Base-by-base conservation (phyloP, 306 rosid genomes). In the Prinsepia uniflora region DNA sequence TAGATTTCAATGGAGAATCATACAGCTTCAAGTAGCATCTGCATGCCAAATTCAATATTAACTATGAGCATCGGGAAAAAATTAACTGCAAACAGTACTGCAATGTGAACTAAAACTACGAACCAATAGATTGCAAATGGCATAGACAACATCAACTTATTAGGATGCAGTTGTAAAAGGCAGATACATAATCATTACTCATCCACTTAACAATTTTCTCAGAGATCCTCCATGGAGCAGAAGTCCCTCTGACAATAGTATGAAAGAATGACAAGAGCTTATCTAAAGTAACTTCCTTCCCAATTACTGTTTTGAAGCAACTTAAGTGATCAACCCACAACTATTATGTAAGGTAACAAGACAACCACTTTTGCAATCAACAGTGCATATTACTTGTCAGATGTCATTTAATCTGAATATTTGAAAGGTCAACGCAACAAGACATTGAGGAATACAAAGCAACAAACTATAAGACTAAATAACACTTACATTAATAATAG, bases 11-110 rank as follows among this genome's bases (percentile, higher is more conserved):
- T 73, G 99, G 99, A 76, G 91, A 83, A 74, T 94, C 99, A 84
- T 87, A 74, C 82, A 94, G 73, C 85, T 85, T 91, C 76, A 94
- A 81, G 76, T 94, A 94, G 86, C 96, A 89, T 80, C 99, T 94
- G 88, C 82, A 86, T 8, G 64, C 49, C 70, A 82, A 42, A 76
- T 48, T 3, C 47, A 11, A 58, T 57, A 64, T 10, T 20, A 48
- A 75, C 14, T 34, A 43, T 39, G 42, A 62, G 49, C 12, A 20
- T 19, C 19, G 55, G 56, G 58, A 19, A 61, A 63, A 41, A 74
- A 68, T 22, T 22, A 58, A 60, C 47, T 47, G 18, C 57, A 71
- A 17, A 49, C 8, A 15, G 6, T 11, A 46, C 42, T 40, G 10
- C 52, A 63, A 20, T 24, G 24, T 19, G 36, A 65, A 36, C 12